phyloP scores from a whole-genome alignment of 108 stramenopile species.

The Nannochloropsis salina region DNA sequence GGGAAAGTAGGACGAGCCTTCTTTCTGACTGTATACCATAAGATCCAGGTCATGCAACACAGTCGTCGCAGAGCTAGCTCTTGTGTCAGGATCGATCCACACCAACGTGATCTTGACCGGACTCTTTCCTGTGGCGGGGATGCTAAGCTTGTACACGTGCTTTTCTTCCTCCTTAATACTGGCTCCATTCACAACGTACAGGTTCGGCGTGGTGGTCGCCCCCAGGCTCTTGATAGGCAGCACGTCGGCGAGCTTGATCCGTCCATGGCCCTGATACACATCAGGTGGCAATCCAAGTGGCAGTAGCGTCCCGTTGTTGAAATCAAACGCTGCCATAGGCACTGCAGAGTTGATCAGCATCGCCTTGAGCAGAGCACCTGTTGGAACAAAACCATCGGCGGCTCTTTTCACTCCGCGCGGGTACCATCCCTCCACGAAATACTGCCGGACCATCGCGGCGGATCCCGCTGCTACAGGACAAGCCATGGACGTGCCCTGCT shows the following conservation, averaged over 20 bases:
- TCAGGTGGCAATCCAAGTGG: slow-evolving; percentile 45
- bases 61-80: slow-evolving; percentile 33
- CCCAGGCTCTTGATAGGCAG: slow-evolving; percentile 33
- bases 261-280: slow-evolving; percentile 49
- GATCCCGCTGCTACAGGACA: slow-evolving; percentile 51
- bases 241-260: slow-evolving; percentile 36
- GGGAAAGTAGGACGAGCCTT: slow-evolving; percentile 42
- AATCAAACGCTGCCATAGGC: slow-evolving; percentile 21
- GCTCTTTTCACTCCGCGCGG: slow-evolving; percentile 28
- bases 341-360: slow-evolving; percentile 48
- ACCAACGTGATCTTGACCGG: slow-evolving; percentile 43
- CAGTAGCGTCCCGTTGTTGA: slow-evolving; percentile 20
- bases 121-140: background rate
- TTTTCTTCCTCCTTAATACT: slow-evolving; percentile 35
- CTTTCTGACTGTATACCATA: slow-evolving; percentile 32
- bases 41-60: slow-evolving; percentile 54
- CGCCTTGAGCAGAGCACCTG: slow-evolving; percentile 50
- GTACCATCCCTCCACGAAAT: slow-evolving; percentile 48
- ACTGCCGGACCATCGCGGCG: slow-evolving; percentile 52
- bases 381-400: slow-evolving; percentile 28
- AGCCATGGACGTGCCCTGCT: slow-evolving; percentile 55
- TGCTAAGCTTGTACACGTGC: slow-evolving; percentile 37
- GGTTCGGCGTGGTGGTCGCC: slow-evolving; percentile 26
- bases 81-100: slow-evolving; percentile 49
- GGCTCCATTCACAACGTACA: slow-evolving; percentile 42